A percentile compares a stretch with the other conserved stretches of the same genome.
These are phyloP conservation scores for Euptelea pleiosperma DNA, from an alignment of 164 flowering plant species.

Conservation along the genomic window DNA sequence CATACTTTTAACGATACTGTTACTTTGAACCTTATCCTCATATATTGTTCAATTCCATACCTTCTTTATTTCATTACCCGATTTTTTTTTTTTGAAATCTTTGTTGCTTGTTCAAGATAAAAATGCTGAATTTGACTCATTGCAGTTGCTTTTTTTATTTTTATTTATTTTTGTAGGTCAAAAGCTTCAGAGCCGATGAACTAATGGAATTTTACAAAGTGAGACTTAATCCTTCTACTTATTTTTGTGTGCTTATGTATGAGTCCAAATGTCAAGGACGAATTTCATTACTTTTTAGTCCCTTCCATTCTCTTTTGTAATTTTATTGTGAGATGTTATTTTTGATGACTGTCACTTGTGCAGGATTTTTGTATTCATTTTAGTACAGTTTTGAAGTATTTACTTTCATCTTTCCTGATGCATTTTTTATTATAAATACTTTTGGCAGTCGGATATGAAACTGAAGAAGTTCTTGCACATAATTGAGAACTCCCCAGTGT, in stretches of 20 bases:
- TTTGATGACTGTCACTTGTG: too few species aligned
- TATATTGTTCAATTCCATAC: too few species aligned
- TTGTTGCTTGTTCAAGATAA: not conserved
- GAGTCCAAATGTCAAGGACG: not conserved
- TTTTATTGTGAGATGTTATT: not conserved
- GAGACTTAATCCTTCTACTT: slow-evolving; percentile 21
- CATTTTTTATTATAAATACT: slow-evolving; percentile 9
- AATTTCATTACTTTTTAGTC: not conserved
- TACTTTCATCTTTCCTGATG: slow-evolving; percentile 6
- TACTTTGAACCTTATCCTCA: too few species aligned
- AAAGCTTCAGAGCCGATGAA: slow-evolving; percentile 81
- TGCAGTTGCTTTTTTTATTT: slow-evolving; percentile 7
- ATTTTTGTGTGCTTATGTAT: not conserved
- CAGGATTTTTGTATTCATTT: too few species aligned
- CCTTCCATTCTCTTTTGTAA: not conserved
- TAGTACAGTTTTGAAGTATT: too few species aligned
- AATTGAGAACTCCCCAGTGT: slow-evolving; percentile 83
- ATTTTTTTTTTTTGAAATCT: not conserved
- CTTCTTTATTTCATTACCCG: slow-evolving; percentile 1
- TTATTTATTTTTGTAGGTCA: slow-evolving; percentile 52
- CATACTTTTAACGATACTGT: too few species aligned
- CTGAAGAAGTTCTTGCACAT: slow-evolving; percentile 95
- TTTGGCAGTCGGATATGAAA: slow-evolving; percentile 82
- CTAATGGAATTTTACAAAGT: slow-evolving; percentile 93
- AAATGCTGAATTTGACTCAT: not conserved